Base-by-base conservation (phyloP, 108 stramenopile species). In the Cyclostephanos tholiformis region DNA sequence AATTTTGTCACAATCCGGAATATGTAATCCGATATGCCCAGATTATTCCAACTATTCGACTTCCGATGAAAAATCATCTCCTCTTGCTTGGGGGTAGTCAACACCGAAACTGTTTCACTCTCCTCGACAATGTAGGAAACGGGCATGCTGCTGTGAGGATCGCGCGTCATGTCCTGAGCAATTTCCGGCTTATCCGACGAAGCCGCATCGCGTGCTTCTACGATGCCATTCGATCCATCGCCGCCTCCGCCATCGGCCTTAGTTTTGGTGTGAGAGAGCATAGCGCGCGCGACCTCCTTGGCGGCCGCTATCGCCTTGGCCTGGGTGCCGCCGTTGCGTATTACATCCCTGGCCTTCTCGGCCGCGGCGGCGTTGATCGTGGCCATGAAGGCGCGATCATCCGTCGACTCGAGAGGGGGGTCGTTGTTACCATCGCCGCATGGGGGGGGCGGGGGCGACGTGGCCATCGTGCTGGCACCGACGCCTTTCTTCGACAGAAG, bases 271-370 rank as follows among this genome's bases (percentile, higher is more conserved):
- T n/a, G 41, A 44, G 41, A 70, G 41, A 12, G 29, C 1, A 59
- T 32, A 1, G 23, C 26, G 16, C 52, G 32, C 17, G 69, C 69
- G 2, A 59, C 69, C 56, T 41, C 36, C 69, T 57, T 59, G 39
- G 69, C 69, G 16, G 69, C 69, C 7, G 55, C 69, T 19, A 57
- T 41, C 17, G 69, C 69, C 30, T 70, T 57, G 36, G 7, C 69
- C n/a, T 70, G 69, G 4, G 69, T 70, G 4, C 69, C 69, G 19
- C 69, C 69, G 58, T 44, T 60, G 14, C 35, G 27, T 26, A 70
- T 70, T 20, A 70, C 57, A 3, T 70, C 57, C 56, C 57, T 70
- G 57, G 69, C 57, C 52, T 60, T 44, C 11, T 56, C 69, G 11
- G 44, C 32, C 19, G 69, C 69, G 20, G 35, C 35, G 17, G 69